Evolutionary conservation across 176 grass and related monocot genomes (phyloP).

Genomic region (Hordeum marinum): DNA sequence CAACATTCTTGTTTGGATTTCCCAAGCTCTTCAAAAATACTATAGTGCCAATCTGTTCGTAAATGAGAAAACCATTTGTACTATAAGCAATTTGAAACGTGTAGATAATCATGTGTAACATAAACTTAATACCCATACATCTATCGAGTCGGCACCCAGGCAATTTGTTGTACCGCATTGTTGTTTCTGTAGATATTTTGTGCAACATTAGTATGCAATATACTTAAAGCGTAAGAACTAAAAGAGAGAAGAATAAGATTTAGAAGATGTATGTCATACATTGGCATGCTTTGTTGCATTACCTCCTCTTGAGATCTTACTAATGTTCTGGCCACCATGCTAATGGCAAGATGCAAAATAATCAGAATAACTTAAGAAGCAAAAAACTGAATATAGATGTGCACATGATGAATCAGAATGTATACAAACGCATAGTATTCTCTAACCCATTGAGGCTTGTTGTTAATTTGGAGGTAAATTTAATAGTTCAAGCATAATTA

Average conservation of each 20-base stretch:
- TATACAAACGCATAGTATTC: neutral
- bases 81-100: neutral
- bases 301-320: neutral
- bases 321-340: neutral
- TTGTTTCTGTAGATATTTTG: neutral
- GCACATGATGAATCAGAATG: neutral
- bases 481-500: too few relatives aligned
- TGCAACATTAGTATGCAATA: neutral
- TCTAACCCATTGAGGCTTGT: neutral
- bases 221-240: neutral
- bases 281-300: neutral
- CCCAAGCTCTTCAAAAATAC: neutral
- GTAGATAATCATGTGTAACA: neutral
- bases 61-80: neutral
- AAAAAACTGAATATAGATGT: neutral
- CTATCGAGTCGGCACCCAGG: neutral
- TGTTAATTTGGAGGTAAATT: neutral
- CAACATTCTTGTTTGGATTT: neutral
- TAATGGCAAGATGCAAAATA: neutral
- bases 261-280: neutral
- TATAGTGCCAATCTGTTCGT: neutral
- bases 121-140: neutral
- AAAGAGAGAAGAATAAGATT: too few relatives aligned
- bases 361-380: neutral
- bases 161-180: neutral